phyloP scores from a whole-genome alignment of 2,329 filamentous ascomycete species.

The Neodidymelliopsis sp. region DNA sequence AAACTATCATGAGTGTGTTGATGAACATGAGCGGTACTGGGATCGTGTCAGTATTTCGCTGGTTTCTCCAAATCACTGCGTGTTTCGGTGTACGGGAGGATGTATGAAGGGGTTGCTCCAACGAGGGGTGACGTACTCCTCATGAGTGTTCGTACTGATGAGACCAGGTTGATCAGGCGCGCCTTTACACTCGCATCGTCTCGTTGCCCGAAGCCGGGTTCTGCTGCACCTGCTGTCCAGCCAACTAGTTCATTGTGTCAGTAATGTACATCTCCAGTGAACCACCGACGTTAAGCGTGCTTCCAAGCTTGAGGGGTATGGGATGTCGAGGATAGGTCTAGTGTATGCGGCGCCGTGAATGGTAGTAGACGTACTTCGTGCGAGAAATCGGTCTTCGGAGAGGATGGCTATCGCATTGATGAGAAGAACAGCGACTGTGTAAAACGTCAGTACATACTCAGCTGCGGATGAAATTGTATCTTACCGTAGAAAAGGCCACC shows the following conservation, averaged over 20 bases:
- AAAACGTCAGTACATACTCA: conserved; percentile 25
- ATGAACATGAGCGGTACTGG: conserved; percentile 51
- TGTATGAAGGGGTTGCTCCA: neutral
- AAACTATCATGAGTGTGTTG: conserved; percentile 50
- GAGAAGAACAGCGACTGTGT: conserved; percentile 78
- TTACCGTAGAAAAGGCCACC: conserved; percentile 77
- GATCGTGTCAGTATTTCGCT: conserved; percentile 18
- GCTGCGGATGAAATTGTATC: conserved; percentile 21
- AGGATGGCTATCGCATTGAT: conserved; percentile 94
- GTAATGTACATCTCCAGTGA: too few species aligned
- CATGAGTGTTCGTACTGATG: conserved; percentile 90
- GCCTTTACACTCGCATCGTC: conserved; percentile 83
- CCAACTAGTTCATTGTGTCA: conserved; percentile 67
- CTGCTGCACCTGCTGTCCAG: conserved; percentile 69
- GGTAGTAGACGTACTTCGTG: conserved; percentile 66
- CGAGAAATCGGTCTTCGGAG: conserved; percentile 93
- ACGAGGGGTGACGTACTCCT: conserved; percentile 70
- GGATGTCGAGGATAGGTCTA: neutral
- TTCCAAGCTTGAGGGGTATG: too few species aligned
- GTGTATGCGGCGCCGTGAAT: neutral
- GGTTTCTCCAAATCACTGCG: neutral
- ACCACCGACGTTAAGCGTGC: too few species aligned
- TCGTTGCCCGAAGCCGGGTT: conserved; percentile 77
- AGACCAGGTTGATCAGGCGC: conserved; percentile 88
- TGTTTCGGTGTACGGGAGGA: neutral